Percentiles rank a stretch among this genome's conserved stretches.
These are phyloP conservation scores for Floccularia luteovirens DNA, from an alignment of 768 basidiomycete species.

Conservation along the genomic window DNA sequence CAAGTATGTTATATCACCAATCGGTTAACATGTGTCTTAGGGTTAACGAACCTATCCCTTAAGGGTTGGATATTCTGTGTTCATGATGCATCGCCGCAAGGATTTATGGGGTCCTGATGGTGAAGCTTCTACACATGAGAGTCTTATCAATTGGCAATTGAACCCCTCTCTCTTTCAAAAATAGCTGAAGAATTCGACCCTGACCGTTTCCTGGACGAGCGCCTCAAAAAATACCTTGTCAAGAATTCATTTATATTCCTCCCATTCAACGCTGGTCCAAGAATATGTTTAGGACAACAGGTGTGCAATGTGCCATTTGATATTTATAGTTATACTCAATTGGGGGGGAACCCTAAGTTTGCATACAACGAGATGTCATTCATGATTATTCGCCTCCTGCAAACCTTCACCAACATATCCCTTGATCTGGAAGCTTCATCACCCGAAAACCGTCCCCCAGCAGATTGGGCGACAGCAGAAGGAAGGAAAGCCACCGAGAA, in stretches of 20 bases:
- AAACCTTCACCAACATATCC: constrained; percentile 41
- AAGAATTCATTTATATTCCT: constrained; percentile 67
- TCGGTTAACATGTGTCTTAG: neutral
- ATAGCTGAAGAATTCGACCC: constrained; percentile 64
- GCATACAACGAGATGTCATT: constrained; percentile 60
- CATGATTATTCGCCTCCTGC: constrained; percentile 55
- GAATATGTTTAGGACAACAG: constrained; percentile 57
- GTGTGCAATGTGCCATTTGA: constrained; percentile 19
- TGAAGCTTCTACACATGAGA: constrained; percentile 14
- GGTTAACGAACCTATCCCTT: no score
- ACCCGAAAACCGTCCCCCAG: constrained; percentile 35
- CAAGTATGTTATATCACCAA: constrained; percentile 22
- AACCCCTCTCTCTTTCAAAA: neutral
- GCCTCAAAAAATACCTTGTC: constrained; percentile 52
- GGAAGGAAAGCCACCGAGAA: constrained; percentile 46
- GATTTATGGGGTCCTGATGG: constrained; percentile 72
- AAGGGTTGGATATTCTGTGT: constrained; percentile 45
- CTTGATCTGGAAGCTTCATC: constrained; percentile 40
- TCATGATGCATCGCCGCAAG: constrained; percentile 57
- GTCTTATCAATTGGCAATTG: neutral
- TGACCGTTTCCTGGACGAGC: constrained; percentile 60
- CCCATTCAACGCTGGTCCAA: constrained; percentile 54
- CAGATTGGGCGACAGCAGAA: constrained; percentile 31
- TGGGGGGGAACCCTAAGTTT: no score
- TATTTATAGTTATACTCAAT: no score